Conservation (phyloP, 2,329 filamentous ascomycete species). For the Aspergillus novofumigatus region DNA sequence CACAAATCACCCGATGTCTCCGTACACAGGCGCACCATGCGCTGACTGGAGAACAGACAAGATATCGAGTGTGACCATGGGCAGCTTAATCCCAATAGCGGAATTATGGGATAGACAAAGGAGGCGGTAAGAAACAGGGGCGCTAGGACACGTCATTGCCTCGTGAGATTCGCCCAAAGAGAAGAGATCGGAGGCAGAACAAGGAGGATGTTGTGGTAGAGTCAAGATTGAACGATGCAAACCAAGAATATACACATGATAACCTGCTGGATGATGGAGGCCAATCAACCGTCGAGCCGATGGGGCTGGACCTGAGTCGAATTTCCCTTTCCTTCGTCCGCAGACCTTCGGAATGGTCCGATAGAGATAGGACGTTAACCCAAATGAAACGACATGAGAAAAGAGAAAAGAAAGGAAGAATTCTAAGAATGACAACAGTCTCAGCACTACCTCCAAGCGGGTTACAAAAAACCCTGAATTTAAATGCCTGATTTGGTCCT, state of each 20-base stretch:
- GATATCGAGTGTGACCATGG: not conserved
- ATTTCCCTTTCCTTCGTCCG: not conserved
- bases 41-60: not conserved
- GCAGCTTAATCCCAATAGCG: not conserved
- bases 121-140: not conserved
- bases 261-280: not conserved
- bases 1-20: not conserved
- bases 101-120: not conserved
- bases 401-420: not conserved
- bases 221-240: not conserved
- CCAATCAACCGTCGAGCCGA: not conserved
- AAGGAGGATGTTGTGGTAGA: not conserved
- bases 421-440: not conserved
- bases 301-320: not conserved
- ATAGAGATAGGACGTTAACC: not conserved
- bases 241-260: not conserved
- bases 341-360: not conserved
- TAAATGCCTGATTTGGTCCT: conserved; percentile 14
- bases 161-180: not conserved
- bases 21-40: not conserved
- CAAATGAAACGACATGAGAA: not conserved
- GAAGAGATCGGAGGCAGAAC: not conserved
- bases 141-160: not conserved
- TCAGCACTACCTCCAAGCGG: not conserved
- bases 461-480: not conserved